Conservation (phyloP, 495 filamentous ascomycete genomes). For the Melanomma pulvis-pyrius region DNA sequence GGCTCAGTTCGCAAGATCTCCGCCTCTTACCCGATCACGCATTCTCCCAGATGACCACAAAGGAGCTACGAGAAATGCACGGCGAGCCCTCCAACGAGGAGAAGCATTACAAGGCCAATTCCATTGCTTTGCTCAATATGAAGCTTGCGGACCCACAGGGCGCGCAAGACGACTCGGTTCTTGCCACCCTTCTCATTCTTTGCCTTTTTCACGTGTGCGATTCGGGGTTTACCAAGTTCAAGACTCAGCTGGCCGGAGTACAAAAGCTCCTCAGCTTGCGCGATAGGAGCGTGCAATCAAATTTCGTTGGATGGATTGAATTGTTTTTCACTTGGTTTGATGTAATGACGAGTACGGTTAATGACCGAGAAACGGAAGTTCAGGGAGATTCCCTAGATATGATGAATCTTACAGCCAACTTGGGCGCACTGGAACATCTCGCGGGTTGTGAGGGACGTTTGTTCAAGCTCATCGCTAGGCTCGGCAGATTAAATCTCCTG, state of each 20-base stretch:
- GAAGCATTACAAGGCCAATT: conserved; percentile 75
- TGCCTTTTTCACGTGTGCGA: conserved; percentile 94
- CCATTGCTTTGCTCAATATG: conserved; percentile 80
- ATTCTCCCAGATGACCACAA: conserved; percentile 36
- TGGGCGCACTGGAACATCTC: conserved; percentile 82
- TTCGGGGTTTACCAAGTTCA: conserved; percentile 86
- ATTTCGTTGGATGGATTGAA: conserved; percentile 86
- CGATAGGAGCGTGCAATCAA: conserved; percentile 62
- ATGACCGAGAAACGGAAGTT: conserved; percentile 89
- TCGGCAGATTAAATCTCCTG: conserved; percentile 82
- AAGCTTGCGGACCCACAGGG: conserved; percentile 74
- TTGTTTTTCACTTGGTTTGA: conserved; percentile 97
- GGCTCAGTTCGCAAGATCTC: conserved; percentile 36
- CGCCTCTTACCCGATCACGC: conserved; percentile 32
- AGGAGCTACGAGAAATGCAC: conserved; percentile 45
- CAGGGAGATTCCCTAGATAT: conserved; percentile 69
- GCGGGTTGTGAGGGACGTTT: conserved; percentile 74
- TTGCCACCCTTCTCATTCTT: conserved; percentile 84
- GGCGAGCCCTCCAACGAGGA: conserved; percentile 64
- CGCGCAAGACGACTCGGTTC: conserved; percentile 80
- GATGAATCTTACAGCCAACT: conserved; percentile 65
- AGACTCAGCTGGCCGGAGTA: conserved; percentile 90
- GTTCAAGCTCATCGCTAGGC: conserved; percentile 49
- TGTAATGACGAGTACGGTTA: conserved; percentile 88
- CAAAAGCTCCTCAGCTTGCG: conserved; percentile 88